Base-by-base conservation (phyloP, 305 asterid genomes). In the Vinca major region DNA sequence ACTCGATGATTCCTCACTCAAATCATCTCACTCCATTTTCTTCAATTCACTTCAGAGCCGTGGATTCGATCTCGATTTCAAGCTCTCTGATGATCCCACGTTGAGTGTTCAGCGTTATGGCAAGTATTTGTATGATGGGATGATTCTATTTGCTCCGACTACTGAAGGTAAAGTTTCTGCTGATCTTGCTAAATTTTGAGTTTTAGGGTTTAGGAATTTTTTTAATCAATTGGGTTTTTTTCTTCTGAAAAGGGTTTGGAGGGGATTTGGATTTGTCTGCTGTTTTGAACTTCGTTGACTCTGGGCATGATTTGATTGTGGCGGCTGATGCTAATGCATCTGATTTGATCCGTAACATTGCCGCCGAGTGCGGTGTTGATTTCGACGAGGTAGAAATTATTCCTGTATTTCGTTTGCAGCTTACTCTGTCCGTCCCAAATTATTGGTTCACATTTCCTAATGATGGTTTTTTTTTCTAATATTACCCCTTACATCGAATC, bases 11-110 rank as follows among this genome's bases (percentile, higher is more conserved):
- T 78, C 78, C 26, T 81, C 90, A 49, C 82, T 86, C 75, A 77
- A 83, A 75, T 86, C 90, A 14, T 86, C 93, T n/a, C 93, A 86
- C 73, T 86, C 93, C 57, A 78, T 85, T 6, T 86, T 83, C 80
- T 86, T 86, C 68, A 58, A 72, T 12, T 70, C 88, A 4, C 84
- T 86, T 48, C 77, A 72, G 20, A 77, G 85, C 55, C 85, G 93
- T n/a, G 87, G 93, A 4, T 86, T 81, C 75, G 77, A 73, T 64
- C 83, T 86, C 69, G 93, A 86, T 74, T 85, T 85, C 84, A 86
- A 86, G 88, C 84, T 86, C 73, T 80, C 88, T 4, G 78, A 80
- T 48, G 92, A 86, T 56, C 90, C 93, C 45, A 65, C 80, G 8
- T 62, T 87, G 16, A 55, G 82, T 39, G 79, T 87, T 67, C 83